Evolutionary conservation across 164 flowering plant genomes (phyloP).

Genomic region (Malania oleifera): DNA sequence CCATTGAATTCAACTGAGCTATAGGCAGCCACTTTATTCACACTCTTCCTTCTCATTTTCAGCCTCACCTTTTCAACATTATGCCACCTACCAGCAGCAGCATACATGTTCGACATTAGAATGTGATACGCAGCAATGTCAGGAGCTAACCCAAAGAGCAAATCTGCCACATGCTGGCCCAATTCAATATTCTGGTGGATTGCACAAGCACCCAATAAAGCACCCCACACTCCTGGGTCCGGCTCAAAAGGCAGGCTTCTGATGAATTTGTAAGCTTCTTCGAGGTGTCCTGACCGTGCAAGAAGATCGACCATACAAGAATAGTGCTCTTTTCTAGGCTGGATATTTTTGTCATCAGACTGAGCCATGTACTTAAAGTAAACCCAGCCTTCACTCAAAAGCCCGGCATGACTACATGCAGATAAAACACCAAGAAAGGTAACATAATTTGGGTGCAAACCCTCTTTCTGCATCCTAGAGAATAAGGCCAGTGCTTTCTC

Average conservation of each 20-base stretch:
- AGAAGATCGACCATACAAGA: constrained; percentile 52
- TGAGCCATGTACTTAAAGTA: constrained; percentile 30
- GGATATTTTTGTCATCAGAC: constrained; percentile 19
- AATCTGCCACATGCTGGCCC: constrained; percentile 34
- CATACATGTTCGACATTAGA: constrained; percentile 39
- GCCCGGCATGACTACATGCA: constrained; percentile 47
- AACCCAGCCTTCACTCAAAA: constrained; percentile 28
- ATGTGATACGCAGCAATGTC: constrained; percentile 34
- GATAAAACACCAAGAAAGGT: constrained; percentile 35
- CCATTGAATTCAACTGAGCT: constrained; percentile 31
- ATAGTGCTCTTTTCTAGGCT: constrained; percentile 37
- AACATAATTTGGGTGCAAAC: constrained; percentile 32
- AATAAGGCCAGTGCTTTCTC: constrained; percentile 30
- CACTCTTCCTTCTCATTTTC: constrained; percentile 24
- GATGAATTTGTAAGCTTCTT: constrained; percentile 35
- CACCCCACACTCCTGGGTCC: constrained; percentile 37
- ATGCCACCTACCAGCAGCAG: constrained; percentile 35
- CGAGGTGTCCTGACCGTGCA: constrained; percentile 43
- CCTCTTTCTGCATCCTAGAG: constrained; percentile 29
- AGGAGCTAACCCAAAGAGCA: constrained; percentile 31
- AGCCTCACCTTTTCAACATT: constrained; percentile 29
- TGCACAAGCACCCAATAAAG: constrained; percentile 40
- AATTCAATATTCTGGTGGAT: constrained; percentile 29
- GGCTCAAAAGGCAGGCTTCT: constrained; percentile 37
- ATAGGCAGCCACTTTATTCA: constrained; percentile 33